phyloP scores from a whole-genome alignment of 495 filamentous ascomycete species.

The Penicillium psychrofluorescens region DNA sequence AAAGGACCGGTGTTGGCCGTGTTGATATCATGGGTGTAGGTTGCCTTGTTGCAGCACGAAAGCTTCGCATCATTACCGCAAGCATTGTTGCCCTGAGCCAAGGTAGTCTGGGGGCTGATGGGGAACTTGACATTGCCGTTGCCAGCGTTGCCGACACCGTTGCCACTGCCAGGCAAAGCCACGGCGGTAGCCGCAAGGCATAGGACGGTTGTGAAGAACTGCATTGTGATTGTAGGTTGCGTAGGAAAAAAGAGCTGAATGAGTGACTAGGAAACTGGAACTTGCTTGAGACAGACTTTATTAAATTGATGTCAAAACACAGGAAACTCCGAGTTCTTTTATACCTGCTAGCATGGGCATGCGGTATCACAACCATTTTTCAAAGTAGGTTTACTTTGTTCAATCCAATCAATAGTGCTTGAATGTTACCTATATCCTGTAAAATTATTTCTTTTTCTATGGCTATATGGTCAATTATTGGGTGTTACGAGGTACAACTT shows the following conservation, averaged over 20 bases:
- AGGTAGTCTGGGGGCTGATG: conserved; percentile 21
- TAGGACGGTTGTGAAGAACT: conserved; percentile 25
- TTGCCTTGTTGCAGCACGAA: conserved; percentile 33
- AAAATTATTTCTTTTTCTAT: too few species aligned
- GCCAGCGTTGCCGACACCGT: conserved; percentile 3
- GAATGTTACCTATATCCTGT: too few species aligned
- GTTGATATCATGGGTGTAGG: conserved; percentile 22
- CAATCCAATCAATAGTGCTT: too few species aligned
- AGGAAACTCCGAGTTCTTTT: too few species aligned
- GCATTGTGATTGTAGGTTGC: conserved; percentile 23
- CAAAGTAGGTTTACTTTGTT: too few species aligned
- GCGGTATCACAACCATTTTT: too few species aligned
- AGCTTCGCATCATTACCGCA: conserved; percentile 36
- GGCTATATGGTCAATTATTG: too few species aligned
- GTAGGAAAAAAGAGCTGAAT: background rate
- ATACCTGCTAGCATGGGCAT: too few species aligned
- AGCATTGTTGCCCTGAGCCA: conserved; percentile 25
- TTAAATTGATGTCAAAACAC: background rate
- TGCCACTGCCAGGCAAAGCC: conserved; percentile 16
- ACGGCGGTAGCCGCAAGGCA: conserved; percentile 24
- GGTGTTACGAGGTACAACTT: too few species aligned
- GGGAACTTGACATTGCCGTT: conserved; percentile 11
- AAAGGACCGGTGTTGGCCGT: conserved; percentile 13
- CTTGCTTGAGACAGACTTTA: background rate
- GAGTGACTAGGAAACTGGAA: conserved; percentile 3